Percentiles rank a stretch among this genome's conserved stretches.
These are phyloP conservation scores for Terana coerulea DNA, from an alignment of 768 basidiomycete genomes.

Conservation along the genomic window DNA sequence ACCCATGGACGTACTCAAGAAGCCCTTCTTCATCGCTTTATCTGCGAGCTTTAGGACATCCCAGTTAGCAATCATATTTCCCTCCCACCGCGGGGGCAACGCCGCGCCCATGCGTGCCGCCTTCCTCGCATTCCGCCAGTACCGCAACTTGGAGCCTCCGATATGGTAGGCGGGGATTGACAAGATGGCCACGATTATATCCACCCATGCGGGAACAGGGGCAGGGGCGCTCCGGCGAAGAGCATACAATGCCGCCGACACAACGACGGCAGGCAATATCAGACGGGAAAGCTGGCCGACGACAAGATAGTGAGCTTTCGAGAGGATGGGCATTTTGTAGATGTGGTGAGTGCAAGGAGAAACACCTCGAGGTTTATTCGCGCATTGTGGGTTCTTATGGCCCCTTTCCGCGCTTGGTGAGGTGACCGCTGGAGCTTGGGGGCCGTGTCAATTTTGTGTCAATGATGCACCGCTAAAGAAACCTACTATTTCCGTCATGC, in stretches of 20 bases:
- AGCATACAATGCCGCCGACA: neutral
- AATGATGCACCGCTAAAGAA: too few relatives aligned
- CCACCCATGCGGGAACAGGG: neutral
- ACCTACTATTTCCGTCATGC: too few relatives aligned
- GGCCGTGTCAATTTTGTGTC: too few relatives aligned
- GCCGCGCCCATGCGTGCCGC: neutral
- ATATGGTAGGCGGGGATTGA: constrained; percentile 2
- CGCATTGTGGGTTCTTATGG: too few relatives aligned
- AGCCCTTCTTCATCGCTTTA: neutral
- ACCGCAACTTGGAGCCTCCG: neutral
- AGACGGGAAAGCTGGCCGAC: neutral
- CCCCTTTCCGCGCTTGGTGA: too few relatives aligned
- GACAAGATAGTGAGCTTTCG: neutral
- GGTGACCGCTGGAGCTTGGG: too few relatives aligned
- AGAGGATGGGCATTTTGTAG: neutral
- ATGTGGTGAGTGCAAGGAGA: too few relatives aligned
- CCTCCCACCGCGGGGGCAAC: neutral
- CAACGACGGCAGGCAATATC: neutral
- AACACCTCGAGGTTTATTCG: too few relatives aligned
- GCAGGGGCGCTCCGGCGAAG: neutral
- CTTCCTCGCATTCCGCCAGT: neutral
- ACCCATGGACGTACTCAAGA: neutral
- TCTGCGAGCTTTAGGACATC: neutral
- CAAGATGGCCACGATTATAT: neutral
- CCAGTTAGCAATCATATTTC: neutral